These are phyloP conservation scores for Tetrapisispora namnaoensis DNA, from an alignment of 805 yeast species.

Conservation along the genomic window DNA sequence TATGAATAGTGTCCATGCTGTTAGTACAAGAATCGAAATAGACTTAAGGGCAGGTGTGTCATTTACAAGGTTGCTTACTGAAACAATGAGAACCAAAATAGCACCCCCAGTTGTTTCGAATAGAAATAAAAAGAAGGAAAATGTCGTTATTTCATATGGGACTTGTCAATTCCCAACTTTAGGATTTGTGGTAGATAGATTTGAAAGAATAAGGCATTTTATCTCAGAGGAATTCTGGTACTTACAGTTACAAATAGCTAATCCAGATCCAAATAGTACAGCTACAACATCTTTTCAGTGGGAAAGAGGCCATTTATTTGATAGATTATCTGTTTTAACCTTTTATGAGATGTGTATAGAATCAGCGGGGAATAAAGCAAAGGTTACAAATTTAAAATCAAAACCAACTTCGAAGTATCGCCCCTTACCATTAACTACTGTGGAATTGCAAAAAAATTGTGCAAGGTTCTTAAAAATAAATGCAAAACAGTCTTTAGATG, in stretches of 20 bases:
- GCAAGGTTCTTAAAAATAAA: constrained; percentile 62
- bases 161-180: constrained; percentile 93
- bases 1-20: constrained; percentile 68
- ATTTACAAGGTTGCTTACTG: constrained; percentile 69
- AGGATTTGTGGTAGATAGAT: constrained; percentile 92
- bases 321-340: constrained; percentile 51
- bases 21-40: constrained; percentile 72
- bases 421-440: constrained; percentile 91
- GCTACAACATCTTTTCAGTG: constrained; percentile 47
- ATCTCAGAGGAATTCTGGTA: constrained; percentile 75
- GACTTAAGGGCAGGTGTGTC: constrained; percentile 86
- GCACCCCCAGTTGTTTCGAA: constrained; percentile 2
- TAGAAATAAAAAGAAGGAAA: constrained; percentile 12
- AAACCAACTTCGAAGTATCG: constrained; percentile 67
- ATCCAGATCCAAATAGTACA: constrained; percentile 26
- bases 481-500: constrained; percentile 66
- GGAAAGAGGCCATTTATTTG: constrained; percentile 66
- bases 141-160: constrained; percentile 59
- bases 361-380: constrained; percentile 36
- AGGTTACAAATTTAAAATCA: constrained; percentile 40
- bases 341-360: constrained; percentile 61
- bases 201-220: constrained; percentile 62
- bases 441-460: constrained; percentile 82
- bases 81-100: constrained; percentile 30
- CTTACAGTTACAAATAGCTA: constrained; percentile 44